A percentile compares a stretch with the other conserved stretches of the same genome.
Conservation (phyloP, 345 rosid species). For the Eucalyptus sideroxylon region DNA sequence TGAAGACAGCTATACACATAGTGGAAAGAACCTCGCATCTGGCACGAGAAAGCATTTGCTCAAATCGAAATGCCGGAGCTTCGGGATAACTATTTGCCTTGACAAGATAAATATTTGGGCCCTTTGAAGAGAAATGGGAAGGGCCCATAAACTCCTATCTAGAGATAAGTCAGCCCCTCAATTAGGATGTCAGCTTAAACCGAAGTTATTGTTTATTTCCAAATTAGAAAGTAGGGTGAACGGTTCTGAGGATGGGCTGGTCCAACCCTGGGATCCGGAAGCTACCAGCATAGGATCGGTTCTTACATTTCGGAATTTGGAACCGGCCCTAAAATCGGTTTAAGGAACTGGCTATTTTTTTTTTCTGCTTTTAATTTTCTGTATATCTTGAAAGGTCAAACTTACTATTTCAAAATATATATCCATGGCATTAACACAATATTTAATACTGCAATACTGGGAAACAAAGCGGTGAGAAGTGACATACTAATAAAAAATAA, state of each 20-base stretch:
- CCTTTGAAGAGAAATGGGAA: not conserved
- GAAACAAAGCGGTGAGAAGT: not conserved
- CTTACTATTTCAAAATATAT: not conserved
- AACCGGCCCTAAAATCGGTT: not conserved
- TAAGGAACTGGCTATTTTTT: not conserved
- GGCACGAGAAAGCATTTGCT: not conserved
- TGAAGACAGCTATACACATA: not conserved
- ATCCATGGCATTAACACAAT: not conserved
- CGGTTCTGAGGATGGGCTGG: not conserved
- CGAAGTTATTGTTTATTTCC: not conserved
- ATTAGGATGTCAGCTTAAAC: not conserved
- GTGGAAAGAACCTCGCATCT: not conserved
- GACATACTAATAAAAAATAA: not conserved
- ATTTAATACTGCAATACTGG: not conserved
- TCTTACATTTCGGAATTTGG: not conserved
- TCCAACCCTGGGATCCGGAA: not conserved
- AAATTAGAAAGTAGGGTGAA: not conserved
- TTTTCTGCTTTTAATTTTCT: not conserved
- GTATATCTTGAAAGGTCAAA: not conserved
- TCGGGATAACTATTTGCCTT: not conserved
- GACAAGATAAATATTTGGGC: not conserved
- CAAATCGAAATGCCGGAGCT: not conserved
- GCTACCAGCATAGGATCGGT: not conserved
- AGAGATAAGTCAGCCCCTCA: not conserved
- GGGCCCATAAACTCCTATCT: not conserved